Base-by-base conservation (phyloP, 2,329 filamentous ascomycete genomes). In the Alternaria tenuissima region DNA sequence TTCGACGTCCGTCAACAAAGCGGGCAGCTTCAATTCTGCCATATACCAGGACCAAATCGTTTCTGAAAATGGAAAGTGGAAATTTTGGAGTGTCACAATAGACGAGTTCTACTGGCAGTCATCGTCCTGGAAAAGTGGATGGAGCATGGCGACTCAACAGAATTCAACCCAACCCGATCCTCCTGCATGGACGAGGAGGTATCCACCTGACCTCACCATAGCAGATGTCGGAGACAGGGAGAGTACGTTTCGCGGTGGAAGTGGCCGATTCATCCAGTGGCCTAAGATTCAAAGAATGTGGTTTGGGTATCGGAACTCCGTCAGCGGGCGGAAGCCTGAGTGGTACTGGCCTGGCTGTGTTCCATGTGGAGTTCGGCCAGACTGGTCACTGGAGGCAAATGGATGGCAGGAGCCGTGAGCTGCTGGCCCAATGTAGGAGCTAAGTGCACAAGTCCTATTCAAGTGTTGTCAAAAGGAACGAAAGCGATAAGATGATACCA, bases 31-130 rank as follows among this genome's bases (percentile, higher is more conserved):
- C 60, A 71, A 72, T 53, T 61, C 60, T 24, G 71, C 68, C 0
- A 72, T 74, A 5, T 71, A 72, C 53, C 69, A 74, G 39, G 68
- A 72, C 55, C 71, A 74, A 48, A 64, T 72, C 34, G 67, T 72
- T 5, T 61, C 69, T 3, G 67, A 71, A 32, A 57, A 72, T 32
- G 65, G 69, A 0, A 68, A 64, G 42, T 74, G 69, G 69, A 59
- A 67, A 7, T 55, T 72, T 18, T 72, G 69, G 71, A 72, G 66
- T 57, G 63, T 72, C 14, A 72, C 68, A 0, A 72, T 72, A 26
- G 71, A 74, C 38, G 70, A 72, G 44, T 70, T 71, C 47, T 74
- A 74, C 57, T 72, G 71, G 68, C 57, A 64, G 38, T 72, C 66
- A 5, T 47, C 64, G 30, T 62, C 63, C 8, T 72, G 71, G 71